A percentile compares a stretch with the other conserved stretches of the same genome.
Conservation (phyloP, 1,284 basidiomycete species). For the Heterobasidion irregulare region DNA sequence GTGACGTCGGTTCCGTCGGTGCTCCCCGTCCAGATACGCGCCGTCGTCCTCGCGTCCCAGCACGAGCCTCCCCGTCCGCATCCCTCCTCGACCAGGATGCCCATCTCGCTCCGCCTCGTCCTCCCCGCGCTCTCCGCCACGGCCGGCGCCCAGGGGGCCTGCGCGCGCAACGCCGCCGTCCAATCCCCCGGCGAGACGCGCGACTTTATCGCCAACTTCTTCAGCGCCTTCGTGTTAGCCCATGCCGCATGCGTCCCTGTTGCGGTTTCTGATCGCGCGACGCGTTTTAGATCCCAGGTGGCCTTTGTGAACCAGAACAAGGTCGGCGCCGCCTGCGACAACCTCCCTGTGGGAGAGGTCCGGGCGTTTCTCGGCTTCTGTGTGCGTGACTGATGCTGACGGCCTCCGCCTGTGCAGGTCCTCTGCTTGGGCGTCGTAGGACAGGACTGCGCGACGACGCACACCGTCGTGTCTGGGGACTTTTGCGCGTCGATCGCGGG, state of each 20-base stretch:
- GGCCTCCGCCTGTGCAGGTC: slow-evolving; percentile 5
- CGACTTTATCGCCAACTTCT: neutral
- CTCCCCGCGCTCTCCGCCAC: neutral
- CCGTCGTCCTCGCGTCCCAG: neutral
- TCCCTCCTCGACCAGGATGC: neutral
- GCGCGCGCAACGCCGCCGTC: neutral
- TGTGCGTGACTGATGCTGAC: neutral
- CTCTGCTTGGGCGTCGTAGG: slow-evolving; percentile 36
- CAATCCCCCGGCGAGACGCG: neutral
- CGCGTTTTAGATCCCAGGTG: slow-evolving; percentile 44
- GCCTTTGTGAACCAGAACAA: slow-evolving; percentile 40
- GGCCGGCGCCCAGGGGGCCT: neutral
- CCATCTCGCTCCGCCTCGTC: neutral
- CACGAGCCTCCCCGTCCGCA: neutral
- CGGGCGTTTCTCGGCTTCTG: neutral
- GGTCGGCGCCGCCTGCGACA: slow-evolving; percentile 44
- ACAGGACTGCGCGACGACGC: slow-evolving; percentile 15
- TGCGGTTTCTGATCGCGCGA: neutral
- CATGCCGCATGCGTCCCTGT: slow-evolving; percentile 5
- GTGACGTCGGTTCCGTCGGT: no score
- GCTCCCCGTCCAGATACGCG: no score
- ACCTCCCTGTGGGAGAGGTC: slow-evolving; percentile 36
- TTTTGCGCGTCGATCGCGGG: slow-evolving; percentile 30
- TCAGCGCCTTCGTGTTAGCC: slow-evolving; percentile 25
- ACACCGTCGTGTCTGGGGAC: slow-evolving; percentile 36